Evolutionary conservation across 768 basidiomycete species (phyloP).

Genomic region (Roridomyces roridus): DNA sequence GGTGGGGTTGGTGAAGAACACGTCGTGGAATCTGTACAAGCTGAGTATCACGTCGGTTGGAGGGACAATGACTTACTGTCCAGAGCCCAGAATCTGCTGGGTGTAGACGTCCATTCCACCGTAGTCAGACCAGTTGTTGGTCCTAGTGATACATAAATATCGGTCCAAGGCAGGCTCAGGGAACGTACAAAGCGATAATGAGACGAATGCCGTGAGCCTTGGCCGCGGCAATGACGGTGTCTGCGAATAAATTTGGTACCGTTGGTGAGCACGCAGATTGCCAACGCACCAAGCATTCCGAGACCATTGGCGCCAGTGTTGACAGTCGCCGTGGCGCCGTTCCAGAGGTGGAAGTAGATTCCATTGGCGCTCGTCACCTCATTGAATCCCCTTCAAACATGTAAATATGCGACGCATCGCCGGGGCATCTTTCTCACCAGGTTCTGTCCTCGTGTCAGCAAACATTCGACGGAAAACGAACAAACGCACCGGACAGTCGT

Average conservation of each 20-base stretch:
- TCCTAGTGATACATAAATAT: constrained; percentile 37
- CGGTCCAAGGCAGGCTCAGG: not conserved
- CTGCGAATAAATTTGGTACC: constrained; percentile 31
- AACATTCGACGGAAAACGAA: constrained; percentile 28
- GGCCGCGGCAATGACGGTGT: constrained; percentile 62
- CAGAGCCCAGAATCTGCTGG: constrained; percentile 51
- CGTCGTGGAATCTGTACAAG: constrained; percentile 45
- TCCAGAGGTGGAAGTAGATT: constrained; percentile 63
- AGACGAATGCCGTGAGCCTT: constrained; percentile 66
- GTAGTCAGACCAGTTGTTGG: constrained; percentile 70
- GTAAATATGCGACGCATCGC: no score
- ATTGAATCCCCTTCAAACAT: constrained; percentile 51
- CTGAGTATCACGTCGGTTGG: no score
- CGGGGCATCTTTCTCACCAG: constrained; percentile 5
- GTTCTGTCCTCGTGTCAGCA: constrained; percentile 12
- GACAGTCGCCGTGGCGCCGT: constrained; percentile 52
- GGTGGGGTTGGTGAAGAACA: constrained; percentile 63
- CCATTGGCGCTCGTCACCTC: constrained; percentile 55
- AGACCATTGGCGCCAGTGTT: constrained; percentile 62
- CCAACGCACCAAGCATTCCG: constrained; percentile 51
- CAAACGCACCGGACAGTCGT: constrained; percentile 55
- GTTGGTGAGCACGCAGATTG: not conserved
- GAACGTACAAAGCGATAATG: constrained; percentile 60
- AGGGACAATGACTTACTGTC: constrained; percentile 18
- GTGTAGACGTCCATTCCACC: constrained; percentile 77